Evolutionary conservation across 352 stramenopile genomes (phyloP), one percentile per base, ranked within the genome.

Genomic region (Achlya hypogyna): DNA sequence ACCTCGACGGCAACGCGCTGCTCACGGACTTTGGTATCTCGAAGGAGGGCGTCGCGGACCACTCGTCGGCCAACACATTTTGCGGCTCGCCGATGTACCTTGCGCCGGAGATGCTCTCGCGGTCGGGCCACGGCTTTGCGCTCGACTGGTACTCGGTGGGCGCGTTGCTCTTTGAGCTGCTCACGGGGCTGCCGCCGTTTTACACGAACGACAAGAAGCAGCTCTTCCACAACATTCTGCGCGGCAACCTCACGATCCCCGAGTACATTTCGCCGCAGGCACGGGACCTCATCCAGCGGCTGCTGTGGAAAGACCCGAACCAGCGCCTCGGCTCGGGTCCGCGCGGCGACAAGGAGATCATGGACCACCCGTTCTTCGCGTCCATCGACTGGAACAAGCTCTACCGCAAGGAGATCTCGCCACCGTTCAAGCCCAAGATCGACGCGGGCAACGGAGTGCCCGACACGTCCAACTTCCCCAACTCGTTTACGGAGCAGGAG

Each of bases 161-260:
- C 51, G 83, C 83, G 0, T 69, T 93, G 45, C 69, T 89, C 20
- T 91, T 91, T 67, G 84, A 93, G 72, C 51, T 93, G 45, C 73
- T 93, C 14, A 93, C 84, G n/a, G 82, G 84, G 28, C 74, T 91
- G 5, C 82, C 84, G n/a, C 84, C 84, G 38, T 93, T 91, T 69
- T 93, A 91, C 75, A 91, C 82, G 63, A 92, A 92, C 71, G 83
- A 92, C 71, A 91, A 92, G 76, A 92, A 94, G 65, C 83, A 92
- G 65, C 70, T 94, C n/a, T 94, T 94, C 72, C 85, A 94, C 78
- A 94, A 94, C 73, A 94, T 94, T 69, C 70, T 94, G 2, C 85
- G 82, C 58, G 83, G 85, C 9, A 81, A 94, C 65, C 45, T 94
- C 31, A 82, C 86, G 25, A 89, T 94, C 45, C 83, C 85, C 0